Percentiles rank a stretch among this genome's conserved stretches.
phyloP scores from a whole-genome alignment of 2,329 filamentous ascomycete species.

The Fusarium floridanum region DNA sequence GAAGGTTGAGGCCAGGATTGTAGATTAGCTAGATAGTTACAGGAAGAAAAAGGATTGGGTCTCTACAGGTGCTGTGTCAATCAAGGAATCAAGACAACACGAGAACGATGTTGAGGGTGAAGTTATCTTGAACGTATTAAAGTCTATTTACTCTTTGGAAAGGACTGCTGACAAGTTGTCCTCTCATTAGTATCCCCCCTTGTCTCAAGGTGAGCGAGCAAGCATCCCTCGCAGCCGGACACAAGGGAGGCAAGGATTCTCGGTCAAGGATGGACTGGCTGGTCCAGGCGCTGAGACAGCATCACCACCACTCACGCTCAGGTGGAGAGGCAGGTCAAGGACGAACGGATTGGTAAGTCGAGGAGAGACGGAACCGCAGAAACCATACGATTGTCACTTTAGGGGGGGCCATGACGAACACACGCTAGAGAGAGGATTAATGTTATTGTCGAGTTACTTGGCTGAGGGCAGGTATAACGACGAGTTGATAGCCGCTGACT shows the following conservation, averaged over 20 bases:
- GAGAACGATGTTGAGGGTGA: not conserved
- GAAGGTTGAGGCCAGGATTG: slow-evolving; percentile 32
- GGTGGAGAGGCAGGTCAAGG: not conserved
- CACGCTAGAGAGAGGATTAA: not conserved
- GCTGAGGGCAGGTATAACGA: not conserved
- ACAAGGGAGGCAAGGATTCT: not conserved
- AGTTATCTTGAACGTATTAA: not conserved
- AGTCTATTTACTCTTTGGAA: no score
- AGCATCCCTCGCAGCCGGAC: not conserved
- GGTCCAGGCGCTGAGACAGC: not conserved
- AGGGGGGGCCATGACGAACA: not conserved
- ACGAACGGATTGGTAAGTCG: slow-evolving; percentile 12
- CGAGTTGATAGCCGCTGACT: not conserved
- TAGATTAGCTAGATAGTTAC: slow-evolving; percentile 46
- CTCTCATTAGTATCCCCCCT: no score
- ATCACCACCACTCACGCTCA: not conserved
- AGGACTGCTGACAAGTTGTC: no score
- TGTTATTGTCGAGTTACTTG: not conserved
- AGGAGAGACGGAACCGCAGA: not conserved
- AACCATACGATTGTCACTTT: not conserved
- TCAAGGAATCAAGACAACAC: not conserved
- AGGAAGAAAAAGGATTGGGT: slow-evolving; percentile 18
- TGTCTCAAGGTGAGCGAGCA: not conserved
- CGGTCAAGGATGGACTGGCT: not conserved
- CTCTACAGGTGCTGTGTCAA: not conserved